A percentile compares a stretch with the other conserved stretches of the same genome.
These are phyloP conservation scores for Penicillium sp. DNA, from an alignment of 2,329 filamentous ascomycete genomes.

Conservation along the genomic window DNA sequence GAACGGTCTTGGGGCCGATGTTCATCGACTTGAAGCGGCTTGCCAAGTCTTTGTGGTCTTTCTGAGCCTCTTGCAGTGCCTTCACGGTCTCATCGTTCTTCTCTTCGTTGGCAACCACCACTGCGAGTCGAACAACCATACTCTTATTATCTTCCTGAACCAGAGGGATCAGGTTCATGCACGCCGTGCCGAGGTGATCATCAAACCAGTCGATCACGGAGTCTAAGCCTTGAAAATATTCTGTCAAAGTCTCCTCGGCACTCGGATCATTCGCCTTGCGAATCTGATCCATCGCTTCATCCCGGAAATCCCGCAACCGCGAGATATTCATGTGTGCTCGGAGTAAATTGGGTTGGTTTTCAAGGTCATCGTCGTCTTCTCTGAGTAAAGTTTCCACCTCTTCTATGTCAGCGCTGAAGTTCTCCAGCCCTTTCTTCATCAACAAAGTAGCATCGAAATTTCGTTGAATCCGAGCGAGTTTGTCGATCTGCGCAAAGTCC, in stretches of 20 bases:
- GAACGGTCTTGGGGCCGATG: conserved; percentile 83
- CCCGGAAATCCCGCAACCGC: conserved; percentile 85
- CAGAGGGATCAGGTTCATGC: conserved; percentile 83
- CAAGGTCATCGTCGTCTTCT: conserved; percentile 79
- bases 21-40: conserved; percentile 93
- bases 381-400: conserved; percentile 74
- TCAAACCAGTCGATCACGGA: conserved; percentile 92
- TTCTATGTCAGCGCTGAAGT: conserved; percentile 74
- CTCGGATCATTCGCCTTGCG: conserved; percentile 69
- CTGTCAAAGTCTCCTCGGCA: conserved; percentile 77
- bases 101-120: conserved; percentile 93
- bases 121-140: conserved; percentile 83
- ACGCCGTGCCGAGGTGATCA: conserved; percentile 84
- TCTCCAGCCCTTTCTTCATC: conserved; percentile 88
- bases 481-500: conserved; percentile 85
- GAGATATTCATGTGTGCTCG: conserved; percentile 90
- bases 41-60: conserved; percentile 93
- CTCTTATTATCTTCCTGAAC: conserved; percentile 84
- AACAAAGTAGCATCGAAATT: conserved; percentile 93
- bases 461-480: conserved; percentile 61
- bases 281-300: conserved; percentile 97
- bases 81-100: conserved; percentile 90
- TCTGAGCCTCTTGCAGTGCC: conserved; percentile 89
- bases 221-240: conserved; percentile 85
- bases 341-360: conserved; percentile 89